phyloP scores from a whole-genome alignment of 352 stramenopile genomes.

The Blastocystis sp. region DNA sequence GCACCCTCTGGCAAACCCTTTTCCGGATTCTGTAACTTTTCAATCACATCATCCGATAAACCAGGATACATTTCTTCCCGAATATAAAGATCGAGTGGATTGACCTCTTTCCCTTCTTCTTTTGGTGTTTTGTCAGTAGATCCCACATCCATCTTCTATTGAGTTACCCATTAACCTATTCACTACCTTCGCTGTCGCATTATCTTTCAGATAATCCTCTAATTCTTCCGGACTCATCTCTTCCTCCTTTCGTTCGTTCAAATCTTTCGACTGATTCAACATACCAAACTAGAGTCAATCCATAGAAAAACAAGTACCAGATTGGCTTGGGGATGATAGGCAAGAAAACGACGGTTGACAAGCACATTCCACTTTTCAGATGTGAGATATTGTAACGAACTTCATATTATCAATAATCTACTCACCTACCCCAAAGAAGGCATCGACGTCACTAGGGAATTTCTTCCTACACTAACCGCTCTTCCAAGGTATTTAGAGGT shows the following conservation, averaged over 20 bases:
- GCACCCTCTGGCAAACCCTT: not conserved
- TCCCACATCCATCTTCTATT: not conserved
- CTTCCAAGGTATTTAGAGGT: not conserved
- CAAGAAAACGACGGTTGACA: not conserved
- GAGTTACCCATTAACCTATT: not conserved
- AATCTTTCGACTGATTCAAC: not conserved
- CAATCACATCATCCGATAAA: constrained; percentile 25
- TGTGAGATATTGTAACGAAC: not conserved
- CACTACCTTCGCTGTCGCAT: not conserved
- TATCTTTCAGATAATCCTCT: not conserved
- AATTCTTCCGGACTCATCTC: not conserved
- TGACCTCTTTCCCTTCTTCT: not conserved
- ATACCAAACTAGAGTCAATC: too few species aligned
- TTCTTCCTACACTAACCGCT: not conserved
- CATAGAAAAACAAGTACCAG: not conserved
- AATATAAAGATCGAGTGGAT: constrained; percentile 27
- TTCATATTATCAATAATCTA: not conserved
- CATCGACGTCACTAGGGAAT: not conserved
- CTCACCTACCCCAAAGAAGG: not conserved
- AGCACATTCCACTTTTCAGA: not conserved
- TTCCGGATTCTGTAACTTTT: constrained; percentile 7
- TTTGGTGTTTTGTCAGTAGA: not conserved
- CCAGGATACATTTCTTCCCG: constrained; percentile 29
- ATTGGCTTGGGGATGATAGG: not conserved
- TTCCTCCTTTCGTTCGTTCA: not conserved